Base-by-base conservation (phyloP, 352 stramenopile genomes). In the Globisporangium canariense region DNA sequence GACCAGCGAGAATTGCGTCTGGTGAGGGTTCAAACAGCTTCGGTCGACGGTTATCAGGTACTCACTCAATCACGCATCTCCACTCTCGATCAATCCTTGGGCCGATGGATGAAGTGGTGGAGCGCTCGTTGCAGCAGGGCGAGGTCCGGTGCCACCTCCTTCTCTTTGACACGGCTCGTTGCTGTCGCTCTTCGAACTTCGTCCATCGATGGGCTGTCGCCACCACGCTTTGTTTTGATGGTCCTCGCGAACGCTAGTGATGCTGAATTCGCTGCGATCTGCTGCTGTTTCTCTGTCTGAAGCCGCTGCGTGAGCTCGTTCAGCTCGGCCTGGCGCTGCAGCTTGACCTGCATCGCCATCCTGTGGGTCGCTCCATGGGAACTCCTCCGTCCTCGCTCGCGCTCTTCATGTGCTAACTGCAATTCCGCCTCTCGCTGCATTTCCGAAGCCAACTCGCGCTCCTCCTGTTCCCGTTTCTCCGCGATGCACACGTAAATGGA, bases 401-500 rank as follows among this genome's bases (percentile, higher is more conserved):
- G 36, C 20, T 56, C 25, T n/a, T 25, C 58, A 9, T 70, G 46
- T 14, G 52, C 58, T 11, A 41, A 16, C 65, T 38, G 18, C 32
- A 52, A 13, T 62, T 36, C 34, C 40, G 32, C 3, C 18, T 61
- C 14, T 11, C n/a, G 36, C 8, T 65, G 57, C 52, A 50, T 46
- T 22, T 60, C 55, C 6, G 60, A 46, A 16, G 63, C 60, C n/a
- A 22, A 60, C 13, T 61, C 41, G 58, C 73, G 49, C 57, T 64
- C 51, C 58, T 70, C 64, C 13, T 62, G 25, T 4, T 56, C 49
- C 22, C 55, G 18, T 6, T 62, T 60, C 16, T 69, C 70, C 28
- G 32, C 58, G 4, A 79, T 54, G 22, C 75, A 70, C 10, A 77
- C 55, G 40, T 76, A 85, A 7, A 89, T 85, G 32, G 78, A 87